A percentile compares a stretch with the other conserved stretches of the same genome.
These are phyloP conservation scores for Hepatocystis sp. DNA, from an alignment of 169 alveolate genomes.

Conservation along the genomic window DNA sequence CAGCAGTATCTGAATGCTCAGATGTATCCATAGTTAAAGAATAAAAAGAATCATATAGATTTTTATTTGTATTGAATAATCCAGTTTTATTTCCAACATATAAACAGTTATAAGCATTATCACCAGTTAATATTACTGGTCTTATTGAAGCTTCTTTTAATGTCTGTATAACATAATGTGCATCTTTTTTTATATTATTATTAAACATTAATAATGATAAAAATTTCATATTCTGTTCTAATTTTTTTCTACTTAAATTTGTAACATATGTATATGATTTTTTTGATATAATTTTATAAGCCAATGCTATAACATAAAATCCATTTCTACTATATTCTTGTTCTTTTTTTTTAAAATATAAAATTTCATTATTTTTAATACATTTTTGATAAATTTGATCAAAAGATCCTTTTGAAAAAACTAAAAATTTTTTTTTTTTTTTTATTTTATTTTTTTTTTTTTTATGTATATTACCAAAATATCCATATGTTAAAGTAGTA, in stretches of 20 bases:
- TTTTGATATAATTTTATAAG: conserved; percentile 55
- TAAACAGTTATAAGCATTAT: conserved; percentile 83
- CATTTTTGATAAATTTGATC: conserved; percentile 63
- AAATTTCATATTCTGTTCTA: conserved; percentile 81
- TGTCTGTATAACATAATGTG: conserved; percentile 76
- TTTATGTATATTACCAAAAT: conserved; percentile 33
- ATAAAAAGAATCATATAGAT: conserved; percentile 42
- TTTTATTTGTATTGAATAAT: conserved; percentile 66
- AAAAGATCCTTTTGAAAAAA: conserved; percentile 73
- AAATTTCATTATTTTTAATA: conserved; percentile 35
- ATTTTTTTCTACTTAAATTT: conserved; percentile 54
- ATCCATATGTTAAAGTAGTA: conserved; percentile 51
- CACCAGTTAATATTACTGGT: conserved; percentile 86
- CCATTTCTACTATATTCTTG: conserved; percentile 76
- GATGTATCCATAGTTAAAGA: conserved; percentile 30
- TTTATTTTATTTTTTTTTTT: too few relatives aligned
- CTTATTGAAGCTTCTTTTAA: conserved; percentile 83
- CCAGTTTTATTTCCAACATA: conserved; percentile 83
- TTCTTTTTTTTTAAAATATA: conserved; percentile 62
- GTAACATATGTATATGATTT: conserved; percentile 10
- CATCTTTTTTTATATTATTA: conserved; percentile 82
- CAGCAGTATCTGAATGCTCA: background rate
- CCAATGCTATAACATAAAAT: conserved; percentile 67
- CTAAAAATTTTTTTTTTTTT: conserved; percentile 28
- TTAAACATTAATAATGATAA: conserved; percentile 81